These are phyloP conservation scores for Botrytis deweyae DNA, from an alignment of 2,329 filamentous ascomycete species.

Conservation along the genomic window DNA sequence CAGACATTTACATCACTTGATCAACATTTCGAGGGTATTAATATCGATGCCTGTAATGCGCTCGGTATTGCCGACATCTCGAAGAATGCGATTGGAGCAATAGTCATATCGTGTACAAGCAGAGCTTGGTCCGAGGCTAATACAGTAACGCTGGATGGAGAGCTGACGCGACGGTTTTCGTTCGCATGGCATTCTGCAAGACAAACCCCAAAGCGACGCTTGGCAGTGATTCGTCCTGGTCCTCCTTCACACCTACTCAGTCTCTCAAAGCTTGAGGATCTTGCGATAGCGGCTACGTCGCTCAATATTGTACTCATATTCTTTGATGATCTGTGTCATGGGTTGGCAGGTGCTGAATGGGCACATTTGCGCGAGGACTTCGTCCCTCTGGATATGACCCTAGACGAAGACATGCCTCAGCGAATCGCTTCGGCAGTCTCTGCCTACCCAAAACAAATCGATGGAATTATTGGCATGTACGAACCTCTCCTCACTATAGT, in stretches of 20 bases:
- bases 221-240: slow-evolving; percentile 3
- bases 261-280: slow-evolving; percentile 7
- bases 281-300: not conserved
- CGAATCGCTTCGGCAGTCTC: not conserved
- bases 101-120: not conserved
- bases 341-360: not conserved
- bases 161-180: not conserved
- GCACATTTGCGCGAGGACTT: not conserved
- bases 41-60: not conserved
- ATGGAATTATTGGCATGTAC: not conserved
- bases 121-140: not conserved
- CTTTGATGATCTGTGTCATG: not conserved
- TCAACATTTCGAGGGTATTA: not conserved
- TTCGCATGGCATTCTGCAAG: not conserved
- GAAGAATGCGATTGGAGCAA: not conserved
- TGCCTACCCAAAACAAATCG: not conserved
- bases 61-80: not conserved
- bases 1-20: not conserved
- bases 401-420: not conserved
- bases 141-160: not conserved
- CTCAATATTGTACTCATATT: not conserved
- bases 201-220: not conserved
- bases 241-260: not conserved
- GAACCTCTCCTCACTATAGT: not conserved
- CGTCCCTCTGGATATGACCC: not conserved